Evolutionary conservation across 73 alveolate genomes (phyloP).

Genomic region (Paramecium biaurelia): DNA sequence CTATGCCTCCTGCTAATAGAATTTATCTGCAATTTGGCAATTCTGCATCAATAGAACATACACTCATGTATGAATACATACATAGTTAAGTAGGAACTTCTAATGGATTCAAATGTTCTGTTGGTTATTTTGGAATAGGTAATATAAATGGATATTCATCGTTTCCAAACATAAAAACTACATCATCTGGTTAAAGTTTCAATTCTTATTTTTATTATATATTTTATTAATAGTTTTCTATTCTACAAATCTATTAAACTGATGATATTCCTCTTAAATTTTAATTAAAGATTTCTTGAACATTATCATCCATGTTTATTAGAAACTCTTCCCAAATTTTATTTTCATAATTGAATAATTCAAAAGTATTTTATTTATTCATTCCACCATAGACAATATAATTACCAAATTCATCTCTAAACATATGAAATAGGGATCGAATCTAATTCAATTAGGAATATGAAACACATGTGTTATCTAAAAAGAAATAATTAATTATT

Average conservation of each 20-base stretch:
- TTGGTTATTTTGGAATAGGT: background rate
- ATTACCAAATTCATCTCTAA: background rate
- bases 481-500: background rate
- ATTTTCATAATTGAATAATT: background rate
- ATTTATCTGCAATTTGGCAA: slow-evolving; percentile 41
- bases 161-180: slow-evolving; percentile 5
- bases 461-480: background rate
- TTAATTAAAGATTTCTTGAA: background rate
- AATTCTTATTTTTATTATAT: background rate
- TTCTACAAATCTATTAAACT: background rate
- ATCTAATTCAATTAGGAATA: background rate
- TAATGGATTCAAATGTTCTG: background rate
- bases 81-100: background rate
- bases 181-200: slow-evolving; percentile 10
- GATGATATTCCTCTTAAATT: slow-evolving; percentile 25
- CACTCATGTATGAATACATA: slow-evolving; percentile 30
- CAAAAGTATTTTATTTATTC: slow-evolving; percentile 36
- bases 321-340: background rate
- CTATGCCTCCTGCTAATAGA: slow-evolving; percentile 29
- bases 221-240: background rate
- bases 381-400: slow-evolving; percentile 41
- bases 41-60: slow-evolving; percentile 38
- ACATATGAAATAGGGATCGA: slow-evolving; percentile 18
- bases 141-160: slow-evolving; percentile 40
- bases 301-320: background rate